A percentile compares a stretch with the other conserved stretches of the same genome.
Conservation (phyloP, 305 asterid species). For the Fraxinus angustifolia region DNA sequence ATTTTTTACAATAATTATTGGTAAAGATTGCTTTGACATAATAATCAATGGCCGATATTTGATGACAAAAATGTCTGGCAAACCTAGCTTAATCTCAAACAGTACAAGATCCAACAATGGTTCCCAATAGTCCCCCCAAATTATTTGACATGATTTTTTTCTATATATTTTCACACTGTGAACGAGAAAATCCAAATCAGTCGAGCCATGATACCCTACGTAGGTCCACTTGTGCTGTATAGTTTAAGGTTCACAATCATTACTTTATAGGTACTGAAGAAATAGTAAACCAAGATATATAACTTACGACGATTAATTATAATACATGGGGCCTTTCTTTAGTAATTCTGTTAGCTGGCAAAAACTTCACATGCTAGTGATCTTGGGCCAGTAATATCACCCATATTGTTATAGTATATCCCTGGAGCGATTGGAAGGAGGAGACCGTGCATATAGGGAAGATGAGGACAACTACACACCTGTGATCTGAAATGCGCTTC, state of each 20-base stretch:
- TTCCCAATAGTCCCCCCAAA: not conserved
- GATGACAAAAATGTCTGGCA: not conserved
- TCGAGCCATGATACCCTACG: not conserved
- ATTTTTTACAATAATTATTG: not conserved
- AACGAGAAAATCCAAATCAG: not conserved
- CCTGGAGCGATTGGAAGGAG: not conserved
- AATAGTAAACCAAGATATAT: not conserved
- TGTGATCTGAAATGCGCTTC: slow-evolving; percentile 69
- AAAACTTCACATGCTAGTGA: not conserved
- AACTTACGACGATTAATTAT: not conserved
- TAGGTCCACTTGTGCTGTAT: not conserved
- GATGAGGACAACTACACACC: slow-evolving; percentile 40
- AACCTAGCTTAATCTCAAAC: not conserved
- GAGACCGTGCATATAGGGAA: slow-evolving; percentile 17
- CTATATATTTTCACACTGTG: not conserved
- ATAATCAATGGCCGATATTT: not conserved
- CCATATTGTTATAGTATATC: not conserved
- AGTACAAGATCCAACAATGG: not conserved
- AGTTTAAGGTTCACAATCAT: not conserved
- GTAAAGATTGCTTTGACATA: not conserved
- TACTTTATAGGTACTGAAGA: not conserved
- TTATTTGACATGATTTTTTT: not conserved
- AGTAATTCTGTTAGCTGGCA: slow-evolving; percentile 7
- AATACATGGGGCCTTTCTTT: not conserved
- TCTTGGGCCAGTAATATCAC: slow-evolving; percentile 8